A percentile compares a stretch with the other conserved stretches of the same genome.
Evolutionary conservation across 768 basidiomycete genomes (phyloP).

Genomic region (Kwoniella newhampshirensis): DNA sequence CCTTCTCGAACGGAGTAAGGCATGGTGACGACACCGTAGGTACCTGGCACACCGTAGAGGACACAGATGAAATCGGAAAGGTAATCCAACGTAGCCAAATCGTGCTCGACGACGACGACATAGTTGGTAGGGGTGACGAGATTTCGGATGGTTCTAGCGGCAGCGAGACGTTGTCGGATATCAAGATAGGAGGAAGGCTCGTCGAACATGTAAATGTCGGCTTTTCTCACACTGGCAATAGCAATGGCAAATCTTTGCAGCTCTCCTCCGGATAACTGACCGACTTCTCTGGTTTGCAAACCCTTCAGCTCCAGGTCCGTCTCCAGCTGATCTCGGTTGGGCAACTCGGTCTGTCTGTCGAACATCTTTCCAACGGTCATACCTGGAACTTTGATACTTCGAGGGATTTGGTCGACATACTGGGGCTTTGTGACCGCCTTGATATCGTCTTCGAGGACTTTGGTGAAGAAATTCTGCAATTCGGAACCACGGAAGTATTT

Average conservation of each 20-base stretch:
- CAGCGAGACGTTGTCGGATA: conserved; percentile 89
- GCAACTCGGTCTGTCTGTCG: conserved; percentile 74
- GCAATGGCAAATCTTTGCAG: conserved; percentile 97
- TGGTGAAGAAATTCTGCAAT: conserved; percentile 99
- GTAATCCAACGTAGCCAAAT: conserved; percentile 96
- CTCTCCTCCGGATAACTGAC: conserved; percentile 91
- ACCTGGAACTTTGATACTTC: conserved; percentile 79
- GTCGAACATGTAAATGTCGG: conserved; percentile 71
- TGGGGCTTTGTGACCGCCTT: conserved; percentile 99
- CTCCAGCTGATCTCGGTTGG: conserved; percentile 79
- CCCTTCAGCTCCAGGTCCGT: conserved; percentile 83
- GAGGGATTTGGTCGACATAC: conserved; percentile 98
- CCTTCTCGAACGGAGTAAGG: conserved; percentile 97
- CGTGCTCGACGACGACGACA: conserved; percentile 97
- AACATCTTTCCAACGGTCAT: conserved; percentile 89
- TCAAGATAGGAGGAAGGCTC: conserved; percentile 98
- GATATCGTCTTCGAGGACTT: conserved; percentile 95
- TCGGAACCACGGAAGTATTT: conserved; percentile 99
- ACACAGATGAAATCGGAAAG: conserved; percentile 98
- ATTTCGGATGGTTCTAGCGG: conserved; percentile 89
- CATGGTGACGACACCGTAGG: conserved; percentile 86
- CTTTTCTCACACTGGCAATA: conserved; percentile 89
- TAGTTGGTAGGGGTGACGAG: conserved; percentile 81
- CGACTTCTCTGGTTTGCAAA: conserved; percentile 79
- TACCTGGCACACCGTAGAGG: conserved; percentile 72